Base-by-base conservation (phyloP, 345 rosid genomes). In the Eucalyptus dawsonii region DNA sequence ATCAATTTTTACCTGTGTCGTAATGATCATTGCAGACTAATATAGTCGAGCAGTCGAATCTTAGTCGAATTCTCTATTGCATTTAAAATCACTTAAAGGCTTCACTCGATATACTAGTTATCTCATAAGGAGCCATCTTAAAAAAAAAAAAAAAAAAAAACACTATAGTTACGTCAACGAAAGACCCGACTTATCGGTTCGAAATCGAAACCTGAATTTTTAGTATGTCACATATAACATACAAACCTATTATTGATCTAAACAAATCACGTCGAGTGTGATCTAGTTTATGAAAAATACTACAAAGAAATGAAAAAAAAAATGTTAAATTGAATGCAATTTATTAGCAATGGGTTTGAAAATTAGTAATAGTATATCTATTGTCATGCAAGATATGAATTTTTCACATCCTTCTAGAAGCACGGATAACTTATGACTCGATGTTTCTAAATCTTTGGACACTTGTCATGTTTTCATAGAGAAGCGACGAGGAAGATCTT, bases 41-140 rank as follows among this genome's bases (percentile, higher is more conserved):
- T 1, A 50, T 0, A 0, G 0, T 50, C 3, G 7, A 50, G 1
- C 1, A 6, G 3, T 50, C 1, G 3, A 50, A 14, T 50, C 1
- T 1, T 50, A 0, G 0, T 50, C 19, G 1, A 50, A 50, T 50
- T 50, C 1, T 50, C 19, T 50, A 50, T 50, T 50, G 19, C 1
- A 0, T 50, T 15, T 50, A 50, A 6, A 50, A 50, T 50, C 19
- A 6, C 3, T 15, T 50, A 50, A 2, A 0, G 1, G 0, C 7
- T 50, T 50, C 53, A 50, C 1, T 1, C 7, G 7, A 50, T 50
- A 6, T 15, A 15, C 19, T 50, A 50, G 1, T 50, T 50, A 15
- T 50, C 53, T 50, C 7, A 15, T 50, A 15, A 50, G 8, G 15
- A 8, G 19, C 0, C 1, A 50, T 50, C 7, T 15, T 0, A 15